Base-by-base conservation (phyloP, 2,329 filamentous ascomycete genomes). In the Ophiocordyceps camponoti-floridani region DNA sequence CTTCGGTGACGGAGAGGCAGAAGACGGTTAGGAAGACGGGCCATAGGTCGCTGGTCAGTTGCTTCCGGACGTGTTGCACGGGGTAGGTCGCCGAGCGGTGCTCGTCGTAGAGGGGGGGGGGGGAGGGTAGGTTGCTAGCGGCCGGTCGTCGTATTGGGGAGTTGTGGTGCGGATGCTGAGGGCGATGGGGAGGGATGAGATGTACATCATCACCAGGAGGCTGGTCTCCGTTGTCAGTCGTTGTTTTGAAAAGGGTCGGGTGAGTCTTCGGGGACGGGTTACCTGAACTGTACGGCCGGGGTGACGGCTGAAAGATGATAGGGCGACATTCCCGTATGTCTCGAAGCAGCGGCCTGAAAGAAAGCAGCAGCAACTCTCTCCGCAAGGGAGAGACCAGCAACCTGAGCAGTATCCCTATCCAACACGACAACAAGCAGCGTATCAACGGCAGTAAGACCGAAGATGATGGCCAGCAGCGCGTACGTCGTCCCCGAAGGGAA, bases 171-270 rank as follows among this genome's bases (percentile, higher is more conserved):
- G 69, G 58, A 79, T 75, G 16, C 66, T 73, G 44, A 79, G 75
- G 13, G 73, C 73, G 30, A 78, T 71, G 0, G 76, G 75, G 47
- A 75, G 77, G 4, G 73, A 68, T 5, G 70, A 69, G 42, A 79
- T 77, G 56, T 78, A 79, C 75, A 80, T 79, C 75, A 79, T 79
- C 41, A 75, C 65, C 0, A 79, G 61, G 46, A 77, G 71, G 31
- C 74, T 37, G 14, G 33, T 33, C 30, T 35, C n/a, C n/a, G n/a
- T 35, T 14, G 12, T 35, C 31, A 35, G 30, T 11, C 5, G 5
- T 23, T n/a, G n/a, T 3, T 23, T 23, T 23, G 23, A 23, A 30
- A 30, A 30, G 27, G 27, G 27, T 6, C 27, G 27, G 27, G 6
- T 11, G 27, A 30, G 27, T 30, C 11, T 30, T 30, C 9, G 31